Evolutionary conservation across 768 basidiomycete species (phyloP), one percentile per base, ranked within the genome.

Genomic region (Hemileccinum rubropunctum): DNA sequence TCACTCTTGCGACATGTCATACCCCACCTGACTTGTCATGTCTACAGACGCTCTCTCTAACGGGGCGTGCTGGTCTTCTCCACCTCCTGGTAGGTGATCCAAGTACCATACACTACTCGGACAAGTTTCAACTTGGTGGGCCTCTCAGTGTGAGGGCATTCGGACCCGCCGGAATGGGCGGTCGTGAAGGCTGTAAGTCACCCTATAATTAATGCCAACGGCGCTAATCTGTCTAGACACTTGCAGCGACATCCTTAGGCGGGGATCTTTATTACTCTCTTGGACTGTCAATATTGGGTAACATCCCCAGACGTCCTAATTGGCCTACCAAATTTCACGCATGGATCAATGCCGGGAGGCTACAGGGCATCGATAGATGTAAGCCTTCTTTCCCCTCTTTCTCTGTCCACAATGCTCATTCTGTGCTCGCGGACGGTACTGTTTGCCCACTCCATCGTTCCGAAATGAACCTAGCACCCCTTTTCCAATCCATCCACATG

Each of bases 111-210:
- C 76, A 83, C 20, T 87, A 91, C 59, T 77, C 83, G 1, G 97
- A 99, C 69, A 82, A 93, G 6, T 93, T 93, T 66, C 94, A 95
- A 56, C 77, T 98, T 0, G 97, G 97, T 21, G 97, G 97, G 0
- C 94, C 97, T 0, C 80, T 86, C 7, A 91, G 83, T 46, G 76
- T 98, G 0, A 76, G 97, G 6, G 80, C 82, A 44, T 95, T 95
- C 70, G 77, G 77, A 38, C 73, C 76, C 6, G 91, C 89, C 60
- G 75, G 83, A 4, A 74, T 97, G 71, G 94, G 94, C 5, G 85
- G 88, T 0, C 77, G 76, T 18, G 91, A 94, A 53, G 80, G 82
- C 15, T 61, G 91, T 91, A 59, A 56, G 81, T 67, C 30, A 28
- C 40, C 28, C 42, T 13, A 33, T 23, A 18, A 42, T 51, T 10